Evolutionary conservation across 345 rosid species (phyloP), one percentile per base, ranked within the genome.

Genomic region (Eucalyptus decipiens): DNA sequence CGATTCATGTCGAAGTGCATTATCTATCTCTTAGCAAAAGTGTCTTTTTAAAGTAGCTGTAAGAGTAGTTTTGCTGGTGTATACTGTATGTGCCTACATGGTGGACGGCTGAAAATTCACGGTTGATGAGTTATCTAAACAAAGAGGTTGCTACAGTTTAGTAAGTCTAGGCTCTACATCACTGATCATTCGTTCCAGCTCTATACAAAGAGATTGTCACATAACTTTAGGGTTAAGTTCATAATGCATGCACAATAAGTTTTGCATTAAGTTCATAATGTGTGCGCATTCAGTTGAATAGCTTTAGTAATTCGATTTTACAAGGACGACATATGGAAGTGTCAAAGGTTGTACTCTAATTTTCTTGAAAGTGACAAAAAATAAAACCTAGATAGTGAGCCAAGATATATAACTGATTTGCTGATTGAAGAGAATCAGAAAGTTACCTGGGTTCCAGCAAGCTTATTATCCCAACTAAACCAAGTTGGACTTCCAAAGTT

Each of bases 391-490:
- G 37, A 85, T 47, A 85, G 87, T 21, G 51, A 85, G 37, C 87
- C 58, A 45, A 49, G 54, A 85, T 24, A 30, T 32, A 86, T 67
- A 28, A 50, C 30, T 28, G n/a, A 49, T 32, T 47, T 49, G 7
- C 17, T 26, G 32, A 18, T 34, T 62, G 37, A 34, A 81, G 42
- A 76, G 69, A 88, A 88, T 86, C 40, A 50, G 88, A 86, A 87
- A 86, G 72, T 87, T 94, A 95, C 99, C 96, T 98, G 99, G 45
- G 96, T 93, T 90, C 98, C 99, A 19, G 99, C 99, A 90, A 93
- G 99, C 92, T 98, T 98, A 86, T 96, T 94, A 89, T 98, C 99
- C 99, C 99, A 98, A 90, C 97, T 96, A 88, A 98, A 98, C 99
- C 99, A 98, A 47, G 95, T 95, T 11, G 99, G 98, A 91, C 92